Conservation (phyloP, 2,329 filamentous ascomycete genomes). For the Bipolaris gigantea region DNA sequence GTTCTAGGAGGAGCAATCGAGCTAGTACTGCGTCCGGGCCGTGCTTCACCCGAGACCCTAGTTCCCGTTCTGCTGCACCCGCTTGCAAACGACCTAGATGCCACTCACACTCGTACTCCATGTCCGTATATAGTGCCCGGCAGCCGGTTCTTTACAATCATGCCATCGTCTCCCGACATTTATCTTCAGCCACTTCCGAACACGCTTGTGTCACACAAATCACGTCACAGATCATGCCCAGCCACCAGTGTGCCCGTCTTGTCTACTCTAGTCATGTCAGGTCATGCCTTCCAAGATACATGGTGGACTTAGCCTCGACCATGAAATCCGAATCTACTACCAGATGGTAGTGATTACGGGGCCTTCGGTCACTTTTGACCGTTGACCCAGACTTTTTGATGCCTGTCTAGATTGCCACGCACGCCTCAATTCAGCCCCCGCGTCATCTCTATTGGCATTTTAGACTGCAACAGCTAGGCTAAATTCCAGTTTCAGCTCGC, state of each 20-base stretch:
- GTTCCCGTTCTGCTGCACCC: background rate
- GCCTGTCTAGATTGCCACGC: background rate
- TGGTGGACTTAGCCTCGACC: background rate
- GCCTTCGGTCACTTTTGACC: background rate
- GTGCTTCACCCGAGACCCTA: background rate
- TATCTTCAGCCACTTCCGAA: background rate
- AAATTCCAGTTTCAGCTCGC: slow-evolving; percentile 5
- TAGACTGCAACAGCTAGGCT: slow-evolving; percentile 1
- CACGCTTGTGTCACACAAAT: background rate
- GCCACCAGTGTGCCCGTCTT: background rate
- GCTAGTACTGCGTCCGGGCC: slow-evolving; percentile 1
- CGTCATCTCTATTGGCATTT: background rate
- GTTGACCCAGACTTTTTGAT: background rate
- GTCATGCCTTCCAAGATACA: too few relatives aligned
- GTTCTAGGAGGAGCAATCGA: slow-evolving; percentile 13
- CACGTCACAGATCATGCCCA: background rate
- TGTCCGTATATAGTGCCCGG: background rate
- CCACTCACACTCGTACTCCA: background rate
- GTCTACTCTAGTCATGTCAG: background rate
- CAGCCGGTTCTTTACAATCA: background rate
- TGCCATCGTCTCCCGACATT: background rate
- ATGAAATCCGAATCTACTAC: background rate
- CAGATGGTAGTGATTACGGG: background rate
- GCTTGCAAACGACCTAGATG: background rate
- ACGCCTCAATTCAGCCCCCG: slow-evolving; percentile 1